Percentiles rank a stretch among this genome's conserved stretches.
Evolutionary conservation across 2,329 filamentous ascomycete species (phyloP).

Genomic region (Colletotrichum trifolii): DNA sequence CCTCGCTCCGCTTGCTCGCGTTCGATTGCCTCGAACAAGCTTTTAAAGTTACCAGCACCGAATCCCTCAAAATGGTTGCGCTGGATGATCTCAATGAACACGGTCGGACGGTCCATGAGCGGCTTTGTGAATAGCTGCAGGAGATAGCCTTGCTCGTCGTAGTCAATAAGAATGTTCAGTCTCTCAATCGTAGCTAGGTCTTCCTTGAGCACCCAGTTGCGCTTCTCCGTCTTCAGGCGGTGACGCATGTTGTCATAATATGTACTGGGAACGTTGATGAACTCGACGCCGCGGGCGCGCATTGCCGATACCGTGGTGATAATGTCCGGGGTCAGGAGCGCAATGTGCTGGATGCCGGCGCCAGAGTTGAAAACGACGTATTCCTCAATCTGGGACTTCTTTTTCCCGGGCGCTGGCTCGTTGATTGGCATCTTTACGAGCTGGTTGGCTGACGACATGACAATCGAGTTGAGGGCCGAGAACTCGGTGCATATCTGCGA

Average conservation of each 20-base stretch:
- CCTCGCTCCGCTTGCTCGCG: constrained; percentile 88
- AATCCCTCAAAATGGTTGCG: constrained; percentile 91
- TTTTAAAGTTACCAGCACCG: constrained; percentile 96
- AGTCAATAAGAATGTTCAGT: constrained; percentile 92
- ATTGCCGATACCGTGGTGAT: constrained; percentile 80
- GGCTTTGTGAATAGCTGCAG: constrained; percentile 84
- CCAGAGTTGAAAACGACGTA: constrained; percentile 91
- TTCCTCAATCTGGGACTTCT: constrained; percentile 94
- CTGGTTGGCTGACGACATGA: constrained; percentile 89
- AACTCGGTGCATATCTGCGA: constrained; percentile 92
- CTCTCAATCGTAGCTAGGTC: constrained; percentile 81
- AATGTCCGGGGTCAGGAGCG: constrained; percentile 84
- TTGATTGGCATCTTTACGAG: constrained; percentile 99
- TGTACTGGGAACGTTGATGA: constrained; percentile 87
- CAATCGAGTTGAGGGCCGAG: constrained; percentile 86
- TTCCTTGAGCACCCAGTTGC: constrained; percentile 76
- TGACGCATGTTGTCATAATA: constrained; percentile 85
- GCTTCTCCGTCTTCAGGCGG: constrained; percentile 73
- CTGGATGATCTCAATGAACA: constrained; percentile 97
- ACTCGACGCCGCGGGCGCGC: constrained; percentile 88
- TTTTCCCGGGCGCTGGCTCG: constrained; percentile 90
- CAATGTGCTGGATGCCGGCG: constrained; percentile 92
- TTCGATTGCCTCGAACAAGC: constrained; percentile 94
- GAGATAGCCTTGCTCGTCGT: constrained; percentile 91
- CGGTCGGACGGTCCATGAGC: constrained; percentile 91